Percentiles rank a stretch among this genome's conserved stretches.
Conservation (phyloP, 148 eudicot species). For the Gaultheria prostrata region DNA sequence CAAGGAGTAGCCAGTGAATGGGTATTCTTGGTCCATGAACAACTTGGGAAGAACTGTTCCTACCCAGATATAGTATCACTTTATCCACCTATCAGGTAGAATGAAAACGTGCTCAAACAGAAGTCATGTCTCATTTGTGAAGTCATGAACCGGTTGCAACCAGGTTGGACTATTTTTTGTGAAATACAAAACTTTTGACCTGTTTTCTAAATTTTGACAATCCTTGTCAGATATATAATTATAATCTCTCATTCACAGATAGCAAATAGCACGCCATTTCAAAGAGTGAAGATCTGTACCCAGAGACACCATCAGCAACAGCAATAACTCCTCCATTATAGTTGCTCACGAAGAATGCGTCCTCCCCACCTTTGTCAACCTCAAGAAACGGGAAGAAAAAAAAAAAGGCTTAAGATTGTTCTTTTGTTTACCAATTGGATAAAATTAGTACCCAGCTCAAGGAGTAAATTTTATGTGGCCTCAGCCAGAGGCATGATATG, state of each 20-base stretch:
- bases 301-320: conserved; percentile 98
- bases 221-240: not conserved
- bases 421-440: not conserved
- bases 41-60: not conserved
- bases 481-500: not conserved
- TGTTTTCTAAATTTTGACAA: not conserved
- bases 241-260: not conserved
- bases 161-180: not conserved
- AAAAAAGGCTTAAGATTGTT: not conserved
- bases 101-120: not conserved
- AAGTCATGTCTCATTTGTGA: not conserved
- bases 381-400: conserved; percentile 18
- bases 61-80: not conserved
- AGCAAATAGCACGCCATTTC: not conserved
- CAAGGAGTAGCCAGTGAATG: not conserved
- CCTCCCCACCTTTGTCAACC: conserved; percentile 95
- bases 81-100: not conserved
- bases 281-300: conserved; percentile 37
- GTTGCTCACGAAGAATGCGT: conserved; percentile 82
- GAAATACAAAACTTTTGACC: not conserved
- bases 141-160: not conserved
- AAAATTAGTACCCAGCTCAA: not conserved
- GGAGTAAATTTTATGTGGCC: not conserved
- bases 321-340: conserved; percentile 69
- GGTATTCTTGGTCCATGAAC: not conserved